Evolutionary conservation across 208 protist genomes (phyloP), one percentile per base, ranked within the genome.

Genomic region (Wallacemonas rigidus): DNA sequence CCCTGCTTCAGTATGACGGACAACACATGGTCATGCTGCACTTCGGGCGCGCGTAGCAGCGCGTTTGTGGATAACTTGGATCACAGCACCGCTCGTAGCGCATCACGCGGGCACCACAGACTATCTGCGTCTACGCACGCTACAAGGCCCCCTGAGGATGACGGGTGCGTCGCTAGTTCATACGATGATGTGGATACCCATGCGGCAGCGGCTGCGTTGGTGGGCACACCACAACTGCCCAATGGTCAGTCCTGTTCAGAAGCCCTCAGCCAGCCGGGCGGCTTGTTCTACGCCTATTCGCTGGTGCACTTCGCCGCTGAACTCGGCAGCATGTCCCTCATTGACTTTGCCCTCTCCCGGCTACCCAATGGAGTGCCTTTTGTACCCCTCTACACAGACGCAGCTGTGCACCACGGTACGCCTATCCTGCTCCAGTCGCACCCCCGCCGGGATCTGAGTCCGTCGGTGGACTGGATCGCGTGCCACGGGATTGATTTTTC

Each of bases 281-380:
- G 44, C 17, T 53, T 56, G 1, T 71, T 75, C 61, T 67, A 71
- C 57, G 40, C 61, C 47, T 87, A 86, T 71, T 78, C 80, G 2
- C 70, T 81, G 43, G 77, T 74, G 5, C 86, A 88, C 67, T 90
- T 88, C 58, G 79, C 86, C 1, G 79, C 86, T 9, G 82, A 90
- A 63, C 60, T 88, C 43, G 82, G 82, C 2, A 83, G 80, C 44
- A 55, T 77, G 26, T 56, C 8, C 40, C 47, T 77, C 2, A 36
- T 82, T 3, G 54, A 77, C 15, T 63, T 82, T 15, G 68, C 64
- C 4, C 35, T 69, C n/a, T 36, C 45, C n/a, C 3, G 51, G 8
- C 36, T 69, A 48, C 64, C 64, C 5, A 2, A 69, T 40, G 64
- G 64, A 4, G 51, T 69, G 50, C 64, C 64, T 7, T 58, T 69